Conservation (phyloP, 2,329 filamentous ascomycete genomes). For the Cercospora janseana region DNA sequence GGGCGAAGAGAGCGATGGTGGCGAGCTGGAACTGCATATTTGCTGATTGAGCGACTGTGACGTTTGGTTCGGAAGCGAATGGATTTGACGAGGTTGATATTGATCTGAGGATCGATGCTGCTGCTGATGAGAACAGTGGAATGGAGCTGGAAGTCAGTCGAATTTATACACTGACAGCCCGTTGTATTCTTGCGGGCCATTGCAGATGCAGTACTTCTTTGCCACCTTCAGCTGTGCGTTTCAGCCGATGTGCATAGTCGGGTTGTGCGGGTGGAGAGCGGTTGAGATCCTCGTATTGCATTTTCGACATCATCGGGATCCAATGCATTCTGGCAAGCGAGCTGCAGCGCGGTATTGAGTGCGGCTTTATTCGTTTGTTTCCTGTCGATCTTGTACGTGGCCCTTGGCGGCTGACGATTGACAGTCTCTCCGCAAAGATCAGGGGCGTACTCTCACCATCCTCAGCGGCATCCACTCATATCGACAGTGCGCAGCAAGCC, state of each 20-base stretch:
- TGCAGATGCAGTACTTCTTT: background rate
- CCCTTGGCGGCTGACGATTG: too few relatives aligned
- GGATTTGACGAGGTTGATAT: conserved; percentile 10
- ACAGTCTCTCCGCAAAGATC: too few relatives aligned
- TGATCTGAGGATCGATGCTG: conserved; percentile 17
- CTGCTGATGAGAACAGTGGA: conserved; percentile 16
- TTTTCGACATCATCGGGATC: background rate
- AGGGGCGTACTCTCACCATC: too few relatives aligned
- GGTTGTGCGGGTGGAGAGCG: background rate
- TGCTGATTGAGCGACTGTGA: conserved; percentile 17
- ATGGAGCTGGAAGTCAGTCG: background rate
- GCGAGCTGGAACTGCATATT: conserved; percentile 24
- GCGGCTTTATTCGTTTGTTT: background rate
- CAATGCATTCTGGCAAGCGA: background rate
- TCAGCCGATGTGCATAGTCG: background rate
- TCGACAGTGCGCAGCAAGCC: background rate
- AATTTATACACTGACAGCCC: conserved; percentile 19
- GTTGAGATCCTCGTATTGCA: background rate
- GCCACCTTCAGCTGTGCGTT: background rate
- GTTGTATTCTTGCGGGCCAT: too few relatives aligned
- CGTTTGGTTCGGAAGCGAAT: conserved; percentile 13
- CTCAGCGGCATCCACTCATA: background rate
- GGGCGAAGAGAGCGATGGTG: conserved; percentile 21
- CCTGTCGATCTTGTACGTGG: background rate
- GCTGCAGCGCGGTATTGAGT: background rate